Conservation (phyloP, 2,329 filamentous ascomycete genomes). For the Tolypocladium ophioglossoides region DNA sequence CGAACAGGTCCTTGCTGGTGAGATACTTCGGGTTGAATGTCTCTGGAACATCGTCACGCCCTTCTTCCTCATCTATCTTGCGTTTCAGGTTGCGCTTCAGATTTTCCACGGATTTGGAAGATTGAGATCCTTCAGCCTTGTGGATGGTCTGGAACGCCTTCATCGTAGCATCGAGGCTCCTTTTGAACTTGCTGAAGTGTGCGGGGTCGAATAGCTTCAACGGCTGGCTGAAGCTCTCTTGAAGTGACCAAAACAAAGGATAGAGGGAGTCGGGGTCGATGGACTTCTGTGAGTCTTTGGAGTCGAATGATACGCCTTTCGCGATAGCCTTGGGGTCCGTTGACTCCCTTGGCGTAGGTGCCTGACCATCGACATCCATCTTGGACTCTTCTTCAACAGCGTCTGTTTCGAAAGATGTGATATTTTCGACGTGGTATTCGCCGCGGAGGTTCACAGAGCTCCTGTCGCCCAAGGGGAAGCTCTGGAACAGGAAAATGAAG, state of each 20-base stretch:
- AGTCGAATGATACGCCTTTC: slow-evolving; percentile 31
- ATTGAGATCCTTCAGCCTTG: slow-evolving; percentile 33
- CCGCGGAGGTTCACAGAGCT: slow-evolving; percentile 94
- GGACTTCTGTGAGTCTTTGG: slow-evolving; percentile 37
- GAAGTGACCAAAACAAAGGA: slow-evolving; percentile 86
- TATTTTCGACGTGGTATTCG: slow-evolving; percentile 92
- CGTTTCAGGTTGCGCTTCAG: slow-evolving; percentile 57
- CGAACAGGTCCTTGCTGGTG: slow-evolving; percentile 93
- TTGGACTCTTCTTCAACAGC: slow-evolving; percentile 19
- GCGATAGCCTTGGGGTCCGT: slow-evolving; percentile 15
- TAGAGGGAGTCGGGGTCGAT: slow-evolving; percentile 68
- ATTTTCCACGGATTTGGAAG: slow-evolving; percentile 50
- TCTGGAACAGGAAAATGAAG: slow-evolving; percentile 98
- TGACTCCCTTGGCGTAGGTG: slow-evolving; percentile 22
- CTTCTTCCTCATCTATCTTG: slow-evolving; percentile 44
- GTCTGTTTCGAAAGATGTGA: slow-evolving; percentile 62
- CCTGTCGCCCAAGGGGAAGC: slow-evolving; percentile 90
- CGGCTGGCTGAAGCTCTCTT: slow-evolving; percentile 85
- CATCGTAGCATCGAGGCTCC: slow-evolving; percentile 58
- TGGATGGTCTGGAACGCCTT: slow-evolving; percentile 41
- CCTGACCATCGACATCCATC: slow-evolving; percentile 57
- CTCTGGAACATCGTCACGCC: slow-evolving; percentile 36
- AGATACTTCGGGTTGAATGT: slow-evolving; percentile 94
- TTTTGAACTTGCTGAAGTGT: slow-evolving; percentile 72
- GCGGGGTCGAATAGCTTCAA: slow-evolving; percentile 65